These are phyloP conservation scores for Corymbia maculata DNA, from an alignment of 345 rosid species.

Conservation along the genomic window DNA sequence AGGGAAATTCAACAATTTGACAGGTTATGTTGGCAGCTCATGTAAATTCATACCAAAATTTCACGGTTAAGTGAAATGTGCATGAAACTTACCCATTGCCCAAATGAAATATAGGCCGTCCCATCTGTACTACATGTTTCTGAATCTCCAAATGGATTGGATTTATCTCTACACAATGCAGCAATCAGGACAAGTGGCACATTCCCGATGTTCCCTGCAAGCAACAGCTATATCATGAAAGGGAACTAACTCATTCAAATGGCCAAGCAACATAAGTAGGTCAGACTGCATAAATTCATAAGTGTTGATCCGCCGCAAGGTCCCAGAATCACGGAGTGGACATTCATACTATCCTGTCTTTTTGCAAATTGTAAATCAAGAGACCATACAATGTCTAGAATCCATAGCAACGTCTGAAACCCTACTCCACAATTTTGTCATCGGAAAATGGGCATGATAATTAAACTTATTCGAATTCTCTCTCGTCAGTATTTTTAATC, in stretches of 20 bases:
- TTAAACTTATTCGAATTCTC: neutral
- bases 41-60: neutral
- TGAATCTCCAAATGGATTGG: conserved; percentile 87
- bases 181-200: conserved; percentile 95
- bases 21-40: neutral
- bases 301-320: neutral
- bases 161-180: conserved; percentile 76
- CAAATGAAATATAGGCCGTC: conserved; percentile 96
- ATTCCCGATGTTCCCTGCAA: conserved; percentile 94
- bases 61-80: neutral
- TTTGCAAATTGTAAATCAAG: neutral
- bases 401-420: neutral
- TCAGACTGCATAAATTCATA: neutral
- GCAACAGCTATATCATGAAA: neutral
- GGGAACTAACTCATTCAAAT: neutral
- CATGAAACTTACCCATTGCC: conserved; percentile 72
- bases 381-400: neutral
- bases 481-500: neutral
- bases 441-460: neutral
- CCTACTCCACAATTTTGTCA: neutral
- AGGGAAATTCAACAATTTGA: neutral
- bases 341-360: neutral
- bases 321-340: neutral
- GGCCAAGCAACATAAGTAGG: neutral
- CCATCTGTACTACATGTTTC: conserved; percentile 76